Evolutionary conservation across 768 basidiomycete genomes (phyloP), one percentile per base, ranked within the genome.

Genomic region (Mrakia gelida): DNA sequence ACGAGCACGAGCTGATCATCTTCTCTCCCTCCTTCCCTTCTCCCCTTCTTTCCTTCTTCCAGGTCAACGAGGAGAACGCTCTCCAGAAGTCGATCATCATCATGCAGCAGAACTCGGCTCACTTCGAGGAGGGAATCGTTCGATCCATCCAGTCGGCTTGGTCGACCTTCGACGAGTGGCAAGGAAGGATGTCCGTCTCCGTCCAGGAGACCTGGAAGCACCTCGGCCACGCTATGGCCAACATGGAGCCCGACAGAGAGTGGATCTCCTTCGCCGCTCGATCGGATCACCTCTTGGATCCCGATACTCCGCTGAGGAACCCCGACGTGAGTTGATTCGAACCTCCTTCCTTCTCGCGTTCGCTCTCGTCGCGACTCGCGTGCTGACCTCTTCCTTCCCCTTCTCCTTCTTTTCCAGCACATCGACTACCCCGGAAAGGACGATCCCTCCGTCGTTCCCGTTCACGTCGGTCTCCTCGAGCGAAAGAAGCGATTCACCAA

Each of bases 61-160:
- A 86, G 83, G 93, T 98, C 65, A 90, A 94, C 85, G 96, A 97
- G 85, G 97, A 99, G 85, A 99, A 99, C 83, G 90, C 95, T 0
- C 90, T 99, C 21, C 96, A 99, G 85, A 99, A 98, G 84, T 93
- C 92, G 3, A 92, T 98, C 82, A 91, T 99, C 82, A 95, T 99
- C 84, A 98, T 96, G 90, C 96, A 99, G 82, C 94, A 95, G 80
- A 96, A 96, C 84, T 92, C 91, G 23, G 96, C 95, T 30, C 91
- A 95, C 83, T 99, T 99, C 81, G 97, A 98, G 85, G 92, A 94
- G 80, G 95, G 95, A 73, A 93, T 99, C 81, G 94, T 99, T 38
- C 92, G 93, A 78, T 90, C 94, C 3, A 89, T 99, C 80, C 94
- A 98, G 84, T 95, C 94, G 28, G 94, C 97, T 0, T 99, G 97